Evolutionary conservation across 2,329 filamentous ascomycete species (phyloP).

Genomic region (Coniochaeta ligniaria): DNA sequence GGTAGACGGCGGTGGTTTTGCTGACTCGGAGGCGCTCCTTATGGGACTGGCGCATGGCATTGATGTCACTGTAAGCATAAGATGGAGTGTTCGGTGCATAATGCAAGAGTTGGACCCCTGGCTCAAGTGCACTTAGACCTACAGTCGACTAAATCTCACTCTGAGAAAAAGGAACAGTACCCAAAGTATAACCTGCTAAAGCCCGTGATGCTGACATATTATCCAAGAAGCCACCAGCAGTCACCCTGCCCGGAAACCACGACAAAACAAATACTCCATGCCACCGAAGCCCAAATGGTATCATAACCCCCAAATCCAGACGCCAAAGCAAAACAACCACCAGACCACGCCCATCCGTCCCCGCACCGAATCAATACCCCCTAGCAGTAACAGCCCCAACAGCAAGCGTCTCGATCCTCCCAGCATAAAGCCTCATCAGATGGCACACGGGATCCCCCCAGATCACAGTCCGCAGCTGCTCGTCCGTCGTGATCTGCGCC

Average conservation of each 20-base stretch:
- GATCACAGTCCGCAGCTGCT: conserved; percentile 60
- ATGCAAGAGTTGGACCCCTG: no score
- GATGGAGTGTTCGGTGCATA: no score
- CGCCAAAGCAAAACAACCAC: background rate
- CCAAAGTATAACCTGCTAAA: background rate
- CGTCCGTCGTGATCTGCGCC: conserved; percentile 61
- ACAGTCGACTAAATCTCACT: no score
- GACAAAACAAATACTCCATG: background rate
- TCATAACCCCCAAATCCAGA: background rate
- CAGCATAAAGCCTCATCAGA: conserved; percentile 70
- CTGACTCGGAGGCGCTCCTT: no score
- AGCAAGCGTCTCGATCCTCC: conserved; percentile 63
- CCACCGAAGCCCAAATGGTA: background rate
- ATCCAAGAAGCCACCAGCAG: background rate
- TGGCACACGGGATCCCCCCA: conserved; percentile 81
- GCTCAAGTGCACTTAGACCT: no score
- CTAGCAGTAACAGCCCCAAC: conserved; percentile 55
- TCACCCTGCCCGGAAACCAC: background rate
- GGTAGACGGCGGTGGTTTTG: no score
- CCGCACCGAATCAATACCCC: conserved; percentile 8
- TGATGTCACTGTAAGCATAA: no score
- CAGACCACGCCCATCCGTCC: background rate
- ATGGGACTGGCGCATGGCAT: no score
- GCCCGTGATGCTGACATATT: background rate
- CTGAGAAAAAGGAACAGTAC: no score